Evolutionary conservation across 805 yeast genomes (phyloP), one percentile per base, ranked within the genome.

Genomic region (Ogataea nitratoaversa): DNA sequence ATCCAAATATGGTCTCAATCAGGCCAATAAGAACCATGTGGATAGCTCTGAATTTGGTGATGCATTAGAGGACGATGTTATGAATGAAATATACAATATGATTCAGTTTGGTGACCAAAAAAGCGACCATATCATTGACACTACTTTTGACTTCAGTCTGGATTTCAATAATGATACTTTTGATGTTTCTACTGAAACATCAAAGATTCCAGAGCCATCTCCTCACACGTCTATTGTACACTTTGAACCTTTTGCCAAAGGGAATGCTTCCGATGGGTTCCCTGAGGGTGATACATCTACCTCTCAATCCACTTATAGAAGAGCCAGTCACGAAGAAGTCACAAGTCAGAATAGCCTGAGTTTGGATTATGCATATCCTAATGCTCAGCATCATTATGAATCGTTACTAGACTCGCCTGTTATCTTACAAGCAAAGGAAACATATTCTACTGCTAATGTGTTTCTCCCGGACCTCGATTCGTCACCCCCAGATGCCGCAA

Each of bases 51-150:
- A 31, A 5, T 23, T 37, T 16, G 43, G 34, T 14, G 42, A 37
- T 22, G 43, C 36, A 8, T 30, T 43, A 13, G 41, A 36, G 29
- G 48, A 37, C 8, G 42, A 45, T 3, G 60, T 57, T 11, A 32
- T 60, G 9, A 43, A 37, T 36, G 63, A 58, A n/a, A 34, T 61
- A n/a, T 53, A 59, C 46, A 49, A 54, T 34, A 48, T 57, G 52
- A 54, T 60, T 22, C 50, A 55, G 27, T 61, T 61, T 41, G 56
- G 55, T 32, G 54, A 52, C 22, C 60, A 50, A 28, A 48, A 49
- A 32, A 40, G 41, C 13, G 47, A 47, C 5, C 36, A 49, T 19
- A 37, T 24, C 6, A 47, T 52, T 12, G 56, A 59, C 37, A 56
- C 63, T 2, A 43, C 47, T 37, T 58, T 59, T 37, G 37, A 56